Evolutionary conservation across 441 rosid genomes (phyloP).

Genomic region (Jatropha multifida): DNA sequence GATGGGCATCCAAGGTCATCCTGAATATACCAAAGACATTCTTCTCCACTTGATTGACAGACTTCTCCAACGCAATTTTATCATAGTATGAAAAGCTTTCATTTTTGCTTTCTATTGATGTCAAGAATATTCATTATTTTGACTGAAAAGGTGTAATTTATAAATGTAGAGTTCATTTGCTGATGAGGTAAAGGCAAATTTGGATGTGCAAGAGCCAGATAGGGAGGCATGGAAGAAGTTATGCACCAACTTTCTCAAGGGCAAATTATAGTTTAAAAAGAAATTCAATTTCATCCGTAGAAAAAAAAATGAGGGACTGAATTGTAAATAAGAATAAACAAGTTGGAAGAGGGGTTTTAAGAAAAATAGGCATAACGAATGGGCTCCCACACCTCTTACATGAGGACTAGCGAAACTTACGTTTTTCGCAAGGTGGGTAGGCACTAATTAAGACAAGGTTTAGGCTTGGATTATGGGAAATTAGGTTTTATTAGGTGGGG

Average conservation of each 20-base stretch:
- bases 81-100: constrained; percentile 30
- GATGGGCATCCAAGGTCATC: constrained; percentile 83
- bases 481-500: not conserved
- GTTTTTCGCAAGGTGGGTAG: not conserved
- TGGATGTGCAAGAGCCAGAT: constrained; percentile 46
- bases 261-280: constrained; percentile 24
- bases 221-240: constrained; percentile 51
- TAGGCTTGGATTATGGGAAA: not conserved
- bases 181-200: constrained; percentile 39
- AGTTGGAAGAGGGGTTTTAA: too few species aligned
- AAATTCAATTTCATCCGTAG: not conserved
- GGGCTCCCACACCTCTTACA: not conserved
- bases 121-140: not conserved
- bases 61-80: constrained; percentile 34
- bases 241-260: constrained; percentile 62
- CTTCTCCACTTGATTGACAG: constrained; percentile 52
- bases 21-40: constrained; percentile 64
- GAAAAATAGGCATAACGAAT: too few species aligned
- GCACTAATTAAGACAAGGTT: not conserved
- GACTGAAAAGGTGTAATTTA: not conserved
- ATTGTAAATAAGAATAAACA: not conserved
- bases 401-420: not conserved
- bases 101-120: not conserved
- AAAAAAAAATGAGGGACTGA: not conserved
- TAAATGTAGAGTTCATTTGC: constrained; percentile 41